Evolutionary conservation across 2,329 filamentous ascomycete genomes (phyloP).

Genomic region (Stagonosporopsis rhizophila): DNA sequence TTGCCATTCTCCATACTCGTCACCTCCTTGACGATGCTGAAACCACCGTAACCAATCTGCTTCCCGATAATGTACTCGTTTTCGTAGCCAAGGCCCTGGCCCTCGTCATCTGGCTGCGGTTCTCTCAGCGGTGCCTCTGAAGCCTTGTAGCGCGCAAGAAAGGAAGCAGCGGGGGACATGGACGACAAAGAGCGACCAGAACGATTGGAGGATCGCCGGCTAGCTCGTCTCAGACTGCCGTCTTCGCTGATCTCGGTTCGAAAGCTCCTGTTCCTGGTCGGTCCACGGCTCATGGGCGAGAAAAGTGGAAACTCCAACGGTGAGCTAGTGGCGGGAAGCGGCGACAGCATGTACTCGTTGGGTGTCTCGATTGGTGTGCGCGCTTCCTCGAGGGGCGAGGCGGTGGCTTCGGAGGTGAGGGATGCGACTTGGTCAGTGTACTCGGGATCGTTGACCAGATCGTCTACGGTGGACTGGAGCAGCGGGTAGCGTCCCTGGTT

Average conservation of each 20-base stretch:
- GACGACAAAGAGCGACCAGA: slow-evolving; percentile 57
- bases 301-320: slow-evolving; percentile 47
- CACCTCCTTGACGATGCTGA: slow-evolving; percentile 72
- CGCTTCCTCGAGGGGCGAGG: slow-evolving; percentile 49
- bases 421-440: slow-evolving; percentile 50
- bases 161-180: slow-evolving; percentile 65
- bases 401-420: slow-evolving; percentile 52
- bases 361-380: slow-evolving; percentile 47
- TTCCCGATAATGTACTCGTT: slow-evolving; percentile 72
- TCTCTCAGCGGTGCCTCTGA: slow-evolving; percentile 47
- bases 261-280: slow-evolving; percentile 43
- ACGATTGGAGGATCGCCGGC: slow-evolving; percentile 54
- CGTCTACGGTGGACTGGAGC: slow-evolving; percentile 46
- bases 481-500: slow-evolving; percentile 44
- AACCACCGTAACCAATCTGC: slow-evolving; percentile 70
- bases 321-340: slow-evolving; percentile 40
- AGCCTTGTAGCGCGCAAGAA: slow-evolving; percentile 61
- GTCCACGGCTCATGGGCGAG: slow-evolving; percentile 34
- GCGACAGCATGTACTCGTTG: slow-evolving; percentile 46
- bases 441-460: slow-evolving; percentile 35
- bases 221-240: slow-evolving; percentile 45
- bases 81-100: slow-evolving; percentile 67
- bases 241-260: slow-evolving; percentile 43
- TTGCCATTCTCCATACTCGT: slow-evolving; percentile 64
- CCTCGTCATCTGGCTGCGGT: slow-evolving; percentile 68